Base-by-base conservation (phyloP, 768 basidiomycete species). In the Lactarius quietus region DNA sequence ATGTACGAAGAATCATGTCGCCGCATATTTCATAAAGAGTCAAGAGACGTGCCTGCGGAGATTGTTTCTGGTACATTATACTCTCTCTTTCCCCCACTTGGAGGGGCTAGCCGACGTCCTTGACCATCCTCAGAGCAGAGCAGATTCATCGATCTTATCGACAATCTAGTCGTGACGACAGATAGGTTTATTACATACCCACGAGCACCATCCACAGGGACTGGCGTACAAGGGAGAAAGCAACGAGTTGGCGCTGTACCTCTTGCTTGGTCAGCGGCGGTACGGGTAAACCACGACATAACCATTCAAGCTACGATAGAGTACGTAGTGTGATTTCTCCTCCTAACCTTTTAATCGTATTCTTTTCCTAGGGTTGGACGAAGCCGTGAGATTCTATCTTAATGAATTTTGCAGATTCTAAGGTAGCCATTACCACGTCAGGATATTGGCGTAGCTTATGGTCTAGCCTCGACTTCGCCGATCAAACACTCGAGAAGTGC, bases 361-460 rank as follows among this genome's bases (percentile, higher is more conserved):
- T 7, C 14, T 38, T 6, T 15, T 9, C 31, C 6, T 18, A 64
- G 63, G 6, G 41, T 59, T 35, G 52, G 63, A 26, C 57, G 39
- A 29, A 28, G 18, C 18, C 31, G 63, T 39, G 39, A 64, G 36
- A 36, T 5, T 12, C 36, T 12, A 12, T 36, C 1, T 8, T 36
- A 6, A 36, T 36, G 36, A 9, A n/a, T n/a, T n/a, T 9, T 36
- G 36, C 7, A 12, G 2, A n/a, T n/a, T 36, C 33, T 64, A 31
- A 59, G n/a, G n/a, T 7, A n/a, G 8, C 14, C 20, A 0, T 52
- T 3, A 6, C 15, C 2, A 10, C 15, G 6, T 48, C n/a, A 64
- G 63, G 43, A 26, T 59, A 59, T 26, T 64, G 63, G 63, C 51
- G 39, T 35, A 33, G 18, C 29, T 38, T 64, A 17, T 39, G 57